These are phyloP conservation scores for Apiotrichum gamsii DNA, from an alignment of 1,284 basidiomycete species.

Conservation along the genomic window DNA sequence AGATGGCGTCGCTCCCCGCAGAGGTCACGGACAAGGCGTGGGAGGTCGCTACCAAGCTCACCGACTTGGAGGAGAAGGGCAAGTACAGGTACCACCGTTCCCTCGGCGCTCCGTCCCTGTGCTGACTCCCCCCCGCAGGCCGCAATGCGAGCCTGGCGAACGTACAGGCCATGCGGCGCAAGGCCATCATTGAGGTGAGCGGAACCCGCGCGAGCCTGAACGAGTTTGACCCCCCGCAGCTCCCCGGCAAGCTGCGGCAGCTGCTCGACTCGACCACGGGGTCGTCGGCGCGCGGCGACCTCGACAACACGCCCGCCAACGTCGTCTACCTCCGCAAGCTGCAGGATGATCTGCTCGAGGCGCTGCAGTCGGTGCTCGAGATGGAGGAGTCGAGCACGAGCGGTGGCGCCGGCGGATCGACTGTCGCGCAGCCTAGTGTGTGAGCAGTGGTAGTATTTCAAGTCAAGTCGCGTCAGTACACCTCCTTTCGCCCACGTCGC, in stretches of 20 bases:
- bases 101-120: no score
- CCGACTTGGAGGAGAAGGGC: conserved; percentile 56
- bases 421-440: neutral
- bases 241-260: conserved; percentile 11
- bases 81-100: neutral
- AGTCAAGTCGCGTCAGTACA: no score
- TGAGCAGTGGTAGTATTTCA: no score
- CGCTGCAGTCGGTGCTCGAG: conserved; percentile 1
- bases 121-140: conserved; percentile 2
- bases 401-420: neutral
- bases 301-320: no score
- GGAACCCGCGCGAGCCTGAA: neutral
- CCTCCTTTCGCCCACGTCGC: no score
- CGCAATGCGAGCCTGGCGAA: conserved; percentile 12
- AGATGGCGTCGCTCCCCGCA: conserved; percentile 69
- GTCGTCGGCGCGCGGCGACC: no score
- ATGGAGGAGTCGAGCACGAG: neutral
- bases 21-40: conserved; percentile 60
- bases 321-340: conserved; percentile 6
- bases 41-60: conserved; percentile 58
- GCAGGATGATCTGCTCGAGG: conserved; percentile 1
- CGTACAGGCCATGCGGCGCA: conserved; percentile 11
- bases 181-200: conserved; percentile 16
- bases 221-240: conserved; percentile 7
- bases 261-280: conserved; percentile 5